Evolutionary conservation across 2,329 filamentous ascomycete species (phyloP).

Genomic region (Albophoma yamanashiensis): DNA sequence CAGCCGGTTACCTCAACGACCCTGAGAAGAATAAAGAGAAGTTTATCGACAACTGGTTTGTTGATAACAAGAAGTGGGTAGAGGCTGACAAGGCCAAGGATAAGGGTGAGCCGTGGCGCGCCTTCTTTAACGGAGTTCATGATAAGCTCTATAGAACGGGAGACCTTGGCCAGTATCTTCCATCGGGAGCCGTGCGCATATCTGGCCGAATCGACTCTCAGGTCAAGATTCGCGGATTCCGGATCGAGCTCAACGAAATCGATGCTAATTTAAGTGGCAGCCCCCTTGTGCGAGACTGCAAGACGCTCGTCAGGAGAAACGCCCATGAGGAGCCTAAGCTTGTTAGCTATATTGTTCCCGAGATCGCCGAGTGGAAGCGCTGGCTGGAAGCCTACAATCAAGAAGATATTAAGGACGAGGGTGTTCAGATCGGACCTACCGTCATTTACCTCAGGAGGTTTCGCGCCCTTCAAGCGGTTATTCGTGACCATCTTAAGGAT

Average conservation of each 20-base stretch:
- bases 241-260: constrained; percentile 91
- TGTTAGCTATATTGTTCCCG: constrained; percentile 81
- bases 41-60: constrained; percentile 80
- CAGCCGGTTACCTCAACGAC: constrained; percentile 66
- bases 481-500: constrained; percentile 57
- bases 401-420: constrained; percentile 45
- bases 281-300: constrained; percentile 69
- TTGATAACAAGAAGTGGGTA: constrained; percentile 60
- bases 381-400: constrained; percentile 45
- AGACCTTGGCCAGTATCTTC: constrained; percentile 69
- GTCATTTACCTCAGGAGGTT: constrained; percentile 33
- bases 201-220: constrained; percentile 78
- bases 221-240: constrained; percentile 92
- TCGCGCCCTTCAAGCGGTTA: constrained; percentile 34
- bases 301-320: constrained; percentile 57
- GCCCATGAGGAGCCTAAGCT: constrained; percentile 60
- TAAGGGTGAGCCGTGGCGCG: constrained; percentile 61
- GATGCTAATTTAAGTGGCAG: constrained; percentile 70
- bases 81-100: constrained; percentile 47
- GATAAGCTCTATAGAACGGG: constrained; percentile 84
- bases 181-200: constrained; percentile 61
- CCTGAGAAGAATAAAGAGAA: constrained; percentile 55
- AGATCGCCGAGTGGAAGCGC: constrained; percentile 59
- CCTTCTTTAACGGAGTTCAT: constrained; percentile 68
- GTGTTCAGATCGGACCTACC: constrained; percentile 30